Conservation (phyloP, 441 rosid genomes). For the Lepidium campestre region DNA sequence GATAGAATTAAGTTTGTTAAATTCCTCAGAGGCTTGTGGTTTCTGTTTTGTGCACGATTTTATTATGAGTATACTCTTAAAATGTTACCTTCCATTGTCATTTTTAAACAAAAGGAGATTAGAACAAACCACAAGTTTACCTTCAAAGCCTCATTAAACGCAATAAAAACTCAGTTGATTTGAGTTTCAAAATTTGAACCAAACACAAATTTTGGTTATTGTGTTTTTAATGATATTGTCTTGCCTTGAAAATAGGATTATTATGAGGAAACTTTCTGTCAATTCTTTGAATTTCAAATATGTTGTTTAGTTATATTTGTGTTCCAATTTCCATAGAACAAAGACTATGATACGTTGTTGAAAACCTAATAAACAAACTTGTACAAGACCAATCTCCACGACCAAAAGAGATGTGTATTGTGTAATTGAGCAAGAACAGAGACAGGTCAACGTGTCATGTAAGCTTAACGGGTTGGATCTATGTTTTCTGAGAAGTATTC, state of each 20-base stretch:
- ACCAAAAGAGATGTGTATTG: too few species aligned
- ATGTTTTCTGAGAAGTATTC: not conserved
- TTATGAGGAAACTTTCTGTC: too few species aligned
- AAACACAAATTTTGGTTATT: too few species aligned
- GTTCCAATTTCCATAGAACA: too few species aligned
- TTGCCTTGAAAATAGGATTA: too few species aligned
- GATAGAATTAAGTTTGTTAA: constrained; percentile 26
- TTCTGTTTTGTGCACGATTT: constrained; percentile 23
- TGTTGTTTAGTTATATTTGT: too few species aligned
- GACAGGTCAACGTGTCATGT: too few species aligned
- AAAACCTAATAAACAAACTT: not conserved
- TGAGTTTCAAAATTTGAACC: not conserved
- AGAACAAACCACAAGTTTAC: not conserved
- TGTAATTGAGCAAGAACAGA: too few species aligned
- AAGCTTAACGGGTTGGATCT: too few species aligned
- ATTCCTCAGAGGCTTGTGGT: constrained; percentile 22
- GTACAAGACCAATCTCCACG: not conserved
- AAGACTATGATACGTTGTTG: too few species aligned
- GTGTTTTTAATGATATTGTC: too few species aligned
- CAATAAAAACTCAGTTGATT: not conserved
- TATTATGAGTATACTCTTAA: constrained; percentile 15
- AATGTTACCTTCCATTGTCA: constrained; percentile 3
- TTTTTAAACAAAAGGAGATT: not conserved
- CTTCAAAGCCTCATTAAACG: not conserved
- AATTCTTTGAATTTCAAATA: too few species aligned